These are phyloP conservation scores for Penicillium taxi DNA, from an alignment of 495 filamentous ascomycete species.

Conservation along the genomic window DNA sequence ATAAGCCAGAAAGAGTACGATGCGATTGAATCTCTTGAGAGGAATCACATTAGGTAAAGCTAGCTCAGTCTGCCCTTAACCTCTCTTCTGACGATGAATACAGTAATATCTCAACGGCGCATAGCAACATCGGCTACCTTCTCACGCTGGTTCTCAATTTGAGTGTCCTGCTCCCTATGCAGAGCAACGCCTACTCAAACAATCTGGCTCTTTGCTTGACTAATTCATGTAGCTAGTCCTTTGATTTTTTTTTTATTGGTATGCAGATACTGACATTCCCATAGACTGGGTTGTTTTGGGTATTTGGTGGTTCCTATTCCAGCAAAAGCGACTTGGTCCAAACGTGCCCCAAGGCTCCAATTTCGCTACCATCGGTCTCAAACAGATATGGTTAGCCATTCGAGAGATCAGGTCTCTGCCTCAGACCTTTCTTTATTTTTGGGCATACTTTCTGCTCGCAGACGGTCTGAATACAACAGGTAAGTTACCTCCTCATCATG, in stretches of 20 bases:
- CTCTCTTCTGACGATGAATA: too few species aligned
- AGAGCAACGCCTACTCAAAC: constrained; percentile 34
- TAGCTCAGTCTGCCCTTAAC: not conserved
- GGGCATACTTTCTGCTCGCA: constrained; percentile 43
- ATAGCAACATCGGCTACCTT: constrained; percentile 45
- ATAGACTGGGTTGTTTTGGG: constrained; percentile 42
- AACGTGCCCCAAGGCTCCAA: constrained; percentile 38
- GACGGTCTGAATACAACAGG: constrained; percentile 46
- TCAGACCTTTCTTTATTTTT: constrained; percentile 39
- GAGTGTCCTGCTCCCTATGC: constrained; percentile 37
- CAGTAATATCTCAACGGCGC: constrained; percentile 42
- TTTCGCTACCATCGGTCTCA: constrained; percentile 41
- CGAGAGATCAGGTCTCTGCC: constrained; percentile 35
- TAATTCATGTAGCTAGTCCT: constrained; percentile 30
- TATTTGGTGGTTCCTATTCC: constrained; percentile 46
- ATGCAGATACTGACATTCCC: not conserved
- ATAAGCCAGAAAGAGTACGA: constrained; percentile 38
- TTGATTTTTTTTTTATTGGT: not conserved
- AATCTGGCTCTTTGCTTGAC: constrained; percentile 42
- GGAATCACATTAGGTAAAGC: constrained; percentile 38
- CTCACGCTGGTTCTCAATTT: constrained; percentile 38
- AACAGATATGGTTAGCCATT: constrained; percentile 40
- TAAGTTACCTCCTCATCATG: constrained; percentile 6
- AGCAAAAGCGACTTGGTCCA: constrained; percentile 41
- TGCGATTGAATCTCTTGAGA: constrained; percentile 40